These are phyloP conservation scores for Microascus cirrosus DNA, from an alignment of 2,329 filamentous ascomycete genomes.

Conservation along the genomic window DNA sequence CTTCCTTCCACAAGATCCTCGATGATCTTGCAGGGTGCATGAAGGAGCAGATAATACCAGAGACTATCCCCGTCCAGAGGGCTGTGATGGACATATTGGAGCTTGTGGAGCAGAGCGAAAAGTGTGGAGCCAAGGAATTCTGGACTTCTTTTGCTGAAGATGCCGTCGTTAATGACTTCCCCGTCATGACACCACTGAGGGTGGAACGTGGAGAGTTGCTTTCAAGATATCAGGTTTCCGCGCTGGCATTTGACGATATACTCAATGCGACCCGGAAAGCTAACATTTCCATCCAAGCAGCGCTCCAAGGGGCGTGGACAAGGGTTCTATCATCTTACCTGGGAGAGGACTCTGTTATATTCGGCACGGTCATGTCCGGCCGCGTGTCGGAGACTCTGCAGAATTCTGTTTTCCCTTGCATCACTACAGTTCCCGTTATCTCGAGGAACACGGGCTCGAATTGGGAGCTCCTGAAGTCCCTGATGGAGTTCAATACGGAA, in stretches of 20 bases:
- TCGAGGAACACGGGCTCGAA: constrained; percentile 45
- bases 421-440: constrained; percentile 68
- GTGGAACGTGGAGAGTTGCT: constrained; percentile 20
- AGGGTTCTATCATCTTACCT: constrained; percentile 64
- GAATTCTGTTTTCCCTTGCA: constrained; percentile 60
- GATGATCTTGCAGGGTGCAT: constrained; percentile 24
- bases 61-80: constrained; percentile 14
- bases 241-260: constrained; percentile 22
- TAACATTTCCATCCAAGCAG: constrained; percentile 65
- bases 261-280: constrained; percentile 41
- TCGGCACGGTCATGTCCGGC: constrained; percentile 73
- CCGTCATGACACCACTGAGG: constrained; percentile 56
- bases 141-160: constrained; percentile 44
- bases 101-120: not conserved
- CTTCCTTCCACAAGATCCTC: constrained; percentile 57
- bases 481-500: constrained; percentile 54
- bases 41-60: not conserved
- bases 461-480: constrained; percentile 41
- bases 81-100: not conserved
- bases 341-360: constrained; percentile 63
- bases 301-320: constrained; percentile 69
- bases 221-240: constrained; percentile 13
- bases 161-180: constrained; percentile 59
- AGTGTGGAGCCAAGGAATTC: constrained; percentile 29
- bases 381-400: constrained; percentile 50